Evolutionary conservation across 1,139 yeast genomes (phyloP).

Genomic region (Geotrichum bryndzae): DNA sequence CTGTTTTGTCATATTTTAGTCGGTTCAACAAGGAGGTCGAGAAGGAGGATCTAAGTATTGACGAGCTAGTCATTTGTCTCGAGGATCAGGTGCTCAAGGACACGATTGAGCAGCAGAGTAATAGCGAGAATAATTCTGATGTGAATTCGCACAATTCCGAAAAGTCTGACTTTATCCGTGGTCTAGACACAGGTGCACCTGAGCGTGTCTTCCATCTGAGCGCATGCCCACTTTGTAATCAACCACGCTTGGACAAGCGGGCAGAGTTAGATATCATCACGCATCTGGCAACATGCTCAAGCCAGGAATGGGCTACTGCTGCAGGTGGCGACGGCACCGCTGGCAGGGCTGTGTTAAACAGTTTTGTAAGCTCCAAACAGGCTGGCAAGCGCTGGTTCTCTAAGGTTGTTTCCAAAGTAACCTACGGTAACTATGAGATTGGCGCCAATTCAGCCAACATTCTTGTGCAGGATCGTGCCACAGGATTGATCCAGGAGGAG

Average conservation of each 20-base stretch:
- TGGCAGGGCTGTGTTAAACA: conserved; percentile 55
- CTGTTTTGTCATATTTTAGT: conserved; percentile 44
- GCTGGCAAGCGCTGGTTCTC: conserved; percentile 89
- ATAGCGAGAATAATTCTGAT: neutral
- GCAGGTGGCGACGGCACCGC: conserved; percentile 37
- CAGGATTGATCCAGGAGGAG: conserved; percentile 85
- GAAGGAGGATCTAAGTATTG: conserved; percentile 50
- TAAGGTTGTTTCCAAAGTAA: conserved; percentile 70
- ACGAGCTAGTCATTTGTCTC: conserved; percentile 56
- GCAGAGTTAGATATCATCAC: conserved; percentile 65
- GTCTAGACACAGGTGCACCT: neutral
- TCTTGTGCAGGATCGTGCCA: conserved; percentile 80
- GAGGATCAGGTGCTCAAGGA: conserved; percentile 35
- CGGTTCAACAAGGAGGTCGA: conserved; percentile 42
- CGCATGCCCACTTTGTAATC: conserved; percentile 71
- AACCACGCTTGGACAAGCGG: conserved; percentile 50
- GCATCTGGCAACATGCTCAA: conserved; percentile 82
- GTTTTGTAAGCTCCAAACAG: conserved; percentile 71
- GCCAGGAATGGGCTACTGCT: conserved; percentile 56
- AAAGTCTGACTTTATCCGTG: neutral
- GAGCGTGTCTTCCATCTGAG: conserved; percentile 53
- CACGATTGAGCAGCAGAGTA: conserved; percentile 15
- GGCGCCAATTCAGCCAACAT: conserved; percentile 94
- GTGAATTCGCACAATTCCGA: neutral
- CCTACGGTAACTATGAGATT: conserved; percentile 79